A percentile compares a stretch with the other conserved stretches of the same genome.
Conservation (phyloP, 2,329 filamentous ascomycete genomes). For the Talaromyces marneffei region DNA sequence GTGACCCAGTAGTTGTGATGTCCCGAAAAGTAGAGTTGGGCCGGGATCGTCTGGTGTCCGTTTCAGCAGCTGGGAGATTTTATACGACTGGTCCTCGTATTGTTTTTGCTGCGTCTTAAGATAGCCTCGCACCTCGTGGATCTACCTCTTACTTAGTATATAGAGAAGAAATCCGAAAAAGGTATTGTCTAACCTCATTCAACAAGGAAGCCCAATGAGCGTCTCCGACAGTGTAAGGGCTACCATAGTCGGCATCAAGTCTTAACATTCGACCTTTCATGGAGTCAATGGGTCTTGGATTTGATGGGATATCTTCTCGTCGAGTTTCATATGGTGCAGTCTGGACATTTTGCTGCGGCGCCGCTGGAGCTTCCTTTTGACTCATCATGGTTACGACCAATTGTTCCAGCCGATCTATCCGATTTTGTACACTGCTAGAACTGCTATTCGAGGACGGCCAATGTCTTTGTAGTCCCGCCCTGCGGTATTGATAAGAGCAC, state of each 20-base stretch:
- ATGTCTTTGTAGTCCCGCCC: background rate
- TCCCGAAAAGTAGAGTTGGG: slow-evolving; percentile 2
- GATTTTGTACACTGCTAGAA: background rate
- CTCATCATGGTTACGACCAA: background rate
- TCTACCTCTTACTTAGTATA: background rate
- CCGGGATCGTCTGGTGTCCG: slow-evolving; percentile 1
- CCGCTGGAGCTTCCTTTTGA: background rate
- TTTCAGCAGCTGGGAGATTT: background rate
- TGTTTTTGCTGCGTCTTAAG: slow-evolving; percentile 7
- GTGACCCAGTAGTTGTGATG: background rate
- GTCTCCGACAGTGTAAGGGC: background rate
- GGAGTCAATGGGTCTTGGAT: background rate
- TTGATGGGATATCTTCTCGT: background rate
- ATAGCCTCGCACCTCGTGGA: slow-evolving; percentile 1
- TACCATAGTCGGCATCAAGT: background rate
- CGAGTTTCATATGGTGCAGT: background rate
- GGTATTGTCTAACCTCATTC: background rate
- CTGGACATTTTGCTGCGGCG: background rate
- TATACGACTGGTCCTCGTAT: background rate
- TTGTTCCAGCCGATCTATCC: slow-evolving; percentile 4
- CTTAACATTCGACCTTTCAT: background rate
- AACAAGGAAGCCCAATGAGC: background rate
- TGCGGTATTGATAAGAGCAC: slow-evolving; percentile 3
- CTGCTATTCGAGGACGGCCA: background rate
- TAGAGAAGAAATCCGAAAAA: background rate